Percentiles rank a stretch among this genome's conserved stretches.
Evolutionary conservation across 2,329 filamentous ascomycete genomes (phyloP).

Genomic region (Venturia nashicola): DNA sequence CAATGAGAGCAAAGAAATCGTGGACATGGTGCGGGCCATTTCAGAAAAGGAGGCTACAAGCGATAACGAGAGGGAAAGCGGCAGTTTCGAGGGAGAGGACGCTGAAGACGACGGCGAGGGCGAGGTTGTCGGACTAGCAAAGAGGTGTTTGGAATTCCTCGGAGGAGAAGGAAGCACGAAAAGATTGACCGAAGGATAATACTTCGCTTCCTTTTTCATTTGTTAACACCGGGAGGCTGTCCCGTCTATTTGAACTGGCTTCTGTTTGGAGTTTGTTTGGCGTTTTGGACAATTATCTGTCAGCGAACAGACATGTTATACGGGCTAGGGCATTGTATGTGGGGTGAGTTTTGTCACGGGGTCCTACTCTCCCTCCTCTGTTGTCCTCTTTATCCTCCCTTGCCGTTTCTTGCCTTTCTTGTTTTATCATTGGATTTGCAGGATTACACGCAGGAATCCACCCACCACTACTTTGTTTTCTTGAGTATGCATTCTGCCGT

Average conservation of each 20-base stretch:
- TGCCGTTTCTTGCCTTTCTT: background rate
- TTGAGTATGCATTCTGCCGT: no score
- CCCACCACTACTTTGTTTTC: background rate
- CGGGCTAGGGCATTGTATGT: background rate
- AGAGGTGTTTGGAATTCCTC: slow-evolving; percentile 77
- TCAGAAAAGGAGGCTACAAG: slow-evolving; percentile 77
- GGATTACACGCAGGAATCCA: background rate
- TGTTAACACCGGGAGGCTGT: background rate
- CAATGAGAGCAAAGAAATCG: slow-evolving; percentile 78
- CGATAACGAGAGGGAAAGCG: slow-evolving; percentile 47
- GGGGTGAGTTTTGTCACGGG: background rate
- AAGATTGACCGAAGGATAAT: background rate
- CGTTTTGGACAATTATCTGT: background rate
- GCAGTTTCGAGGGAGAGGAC: slow-evolving; percentile 39
- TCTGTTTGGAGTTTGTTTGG: background rate
- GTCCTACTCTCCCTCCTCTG: background rate
- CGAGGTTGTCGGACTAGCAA: slow-evolving; percentile 83
- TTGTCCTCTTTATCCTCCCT: background rate
- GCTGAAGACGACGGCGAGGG: slow-evolving; percentile 28
- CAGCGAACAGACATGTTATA: background rate
- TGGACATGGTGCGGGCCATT: slow-evolving; percentile 83
- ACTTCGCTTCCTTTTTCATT: background rate
- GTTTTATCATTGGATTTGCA: background rate
- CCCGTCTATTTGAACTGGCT: background rate
- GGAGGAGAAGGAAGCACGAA: slow-evolving; percentile 28